Evolutionary conservation across 495 filamentous ascomycete species (phyloP), one percentile per base, ranked within the genome.

Genomic region (Aspergillus haitiensis): DNA sequence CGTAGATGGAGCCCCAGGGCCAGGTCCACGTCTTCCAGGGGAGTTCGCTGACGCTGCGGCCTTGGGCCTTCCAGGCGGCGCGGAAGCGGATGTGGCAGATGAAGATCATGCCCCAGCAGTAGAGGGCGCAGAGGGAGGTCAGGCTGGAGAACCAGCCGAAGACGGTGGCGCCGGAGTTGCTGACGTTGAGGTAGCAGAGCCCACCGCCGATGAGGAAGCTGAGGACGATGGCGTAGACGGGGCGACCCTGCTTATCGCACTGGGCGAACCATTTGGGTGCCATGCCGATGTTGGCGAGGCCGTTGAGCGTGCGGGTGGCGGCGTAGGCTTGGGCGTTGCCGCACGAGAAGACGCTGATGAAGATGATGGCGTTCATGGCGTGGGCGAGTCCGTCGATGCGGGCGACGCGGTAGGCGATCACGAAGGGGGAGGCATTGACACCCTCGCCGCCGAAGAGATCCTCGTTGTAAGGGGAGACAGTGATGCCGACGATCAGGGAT

Each of bases 311-410:
- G 33, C 73, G 72, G 1, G 72, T 73, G 33, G 70, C 72, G 27
- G 70, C 72, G 64, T 70, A 76, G 59, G 69, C 71, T 59, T 73
- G 72, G 3, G 70, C 73, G 66, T 95, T 95, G 50, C 84, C 89
- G 0, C 86, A 82, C 5, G 86, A 89, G 64, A 82, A 82, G 6
- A 85, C 87, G 1, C 85, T 82, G 52, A 82, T 86, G 46, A 91
- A 73, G 50, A 91, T 83, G 37, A 86, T 83, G 7, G 85, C 90
- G 71, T 93, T 95, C 73, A 95, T 86, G 56, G 92, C 85, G 47
- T 84, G 82, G 3, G 86, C 87, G 9, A 93, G 78, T n/a, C 78
- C 81, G n/a, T 70, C 76, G 62, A 93, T 86, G 11, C 84, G 78
- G 3, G 88, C 86, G 27, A 82, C 72, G 70, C 72, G 72, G 58